Percentiles rank a stretch among this genome's conserved stretches.
Conservation (phyloP, 345 rosid species). For the Lumnitzera racemosa region DNA sequence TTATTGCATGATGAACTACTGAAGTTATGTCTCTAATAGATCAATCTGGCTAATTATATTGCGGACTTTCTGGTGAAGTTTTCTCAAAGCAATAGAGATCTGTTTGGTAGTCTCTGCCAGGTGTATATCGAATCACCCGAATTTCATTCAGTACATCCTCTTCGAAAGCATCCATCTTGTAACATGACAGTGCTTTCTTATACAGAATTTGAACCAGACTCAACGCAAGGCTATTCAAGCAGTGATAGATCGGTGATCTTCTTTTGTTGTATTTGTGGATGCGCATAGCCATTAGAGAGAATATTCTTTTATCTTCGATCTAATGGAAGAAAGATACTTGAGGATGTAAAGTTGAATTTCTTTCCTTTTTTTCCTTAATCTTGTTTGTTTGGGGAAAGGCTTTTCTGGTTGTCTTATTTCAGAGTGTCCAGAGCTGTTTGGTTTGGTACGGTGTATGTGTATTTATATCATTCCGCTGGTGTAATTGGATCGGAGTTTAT, state of each 20-base stretch:
- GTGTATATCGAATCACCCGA: slow-evolving; percentile 20
- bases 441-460: too few species aligned
- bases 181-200: neutral
- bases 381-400: too few species aligned
- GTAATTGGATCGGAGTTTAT: too few species aligned
- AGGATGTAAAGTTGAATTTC: too few species aligned
- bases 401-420: too few species aligned
- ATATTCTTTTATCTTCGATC: too few species aligned
- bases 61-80: slow-evolving; percentile 56
- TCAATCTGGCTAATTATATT: slow-evolving; percentile 65
- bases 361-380: too few species aligned
- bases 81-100: slow-evolving; percentile 33
- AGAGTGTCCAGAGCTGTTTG: too few species aligned
- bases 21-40: slow-evolving; percentile 29
- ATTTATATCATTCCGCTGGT: too few species aligned
- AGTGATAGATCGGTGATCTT: slow-evolving; percentile 24
- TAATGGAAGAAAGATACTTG: too few species aligned
- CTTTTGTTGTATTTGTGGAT: neutral
- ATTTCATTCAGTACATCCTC: neutral
- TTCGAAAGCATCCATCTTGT: neutral
- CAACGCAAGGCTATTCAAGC: slow-evolving; percentile 47
- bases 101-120: slow-evolving; percentile 67
- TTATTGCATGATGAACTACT: neutral
- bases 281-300: neutral
- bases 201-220: slow-evolving; percentile 43